These are phyloP conservation scores for Pleurotus salmoneostramineus DNA, from an alignment of 768 basidiomycete genomes.

Conservation along the genomic window DNA sequence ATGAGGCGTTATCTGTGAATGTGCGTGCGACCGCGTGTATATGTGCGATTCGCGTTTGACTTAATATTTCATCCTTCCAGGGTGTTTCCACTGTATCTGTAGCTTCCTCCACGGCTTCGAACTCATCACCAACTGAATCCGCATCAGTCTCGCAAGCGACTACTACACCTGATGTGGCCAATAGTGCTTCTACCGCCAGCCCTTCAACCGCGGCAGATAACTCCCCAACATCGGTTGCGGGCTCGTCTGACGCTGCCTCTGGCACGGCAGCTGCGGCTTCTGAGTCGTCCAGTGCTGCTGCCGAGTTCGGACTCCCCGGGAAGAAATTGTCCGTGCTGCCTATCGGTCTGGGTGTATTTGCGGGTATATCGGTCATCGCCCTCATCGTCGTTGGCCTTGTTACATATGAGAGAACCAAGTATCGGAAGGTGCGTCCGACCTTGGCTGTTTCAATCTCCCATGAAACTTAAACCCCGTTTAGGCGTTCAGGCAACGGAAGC, in stretches of 20 bases:
- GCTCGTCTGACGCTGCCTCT: conserved; percentile 7
- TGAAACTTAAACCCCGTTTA: conserved; percentile 18
- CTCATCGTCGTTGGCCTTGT: conserved; percentile 80
- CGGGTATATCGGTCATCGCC: conserved; percentile 81
- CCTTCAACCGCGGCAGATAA: conserved; percentile 4
- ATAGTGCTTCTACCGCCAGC: conserved; percentile 11
- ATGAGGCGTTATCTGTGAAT: conserved; percentile 7
- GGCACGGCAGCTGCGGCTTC: conserved; percentile 11
- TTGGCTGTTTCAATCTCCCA: not conserved
- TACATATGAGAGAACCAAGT: conserved; percentile 84
- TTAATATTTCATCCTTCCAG: not conserved
- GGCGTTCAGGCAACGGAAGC: conserved; percentile 73
- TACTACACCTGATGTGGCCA: too few relatives aligned
- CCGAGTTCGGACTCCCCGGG: conserved; percentile 64
- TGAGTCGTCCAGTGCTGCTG: conserved; percentile 23
- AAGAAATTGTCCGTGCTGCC: conserved; percentile 73
- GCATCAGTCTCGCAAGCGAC: too few relatives aligned
- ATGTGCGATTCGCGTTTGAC: too few relatives aligned
- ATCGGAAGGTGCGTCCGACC: conserved; percentile 65
- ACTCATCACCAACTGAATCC: too few relatives aligned
- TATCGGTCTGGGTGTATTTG: conserved; percentile 80
- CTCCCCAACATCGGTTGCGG: conserved; percentile 13
- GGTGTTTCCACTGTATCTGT: conserved; percentile 1
- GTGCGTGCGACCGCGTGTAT: not conserved
- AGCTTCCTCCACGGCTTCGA: too few relatives aligned